Evolutionary conservation across 805 yeast species (phyloP), one percentile per base, ranked within the genome.

Genomic region (Hanseniaspora vineae): DNA sequence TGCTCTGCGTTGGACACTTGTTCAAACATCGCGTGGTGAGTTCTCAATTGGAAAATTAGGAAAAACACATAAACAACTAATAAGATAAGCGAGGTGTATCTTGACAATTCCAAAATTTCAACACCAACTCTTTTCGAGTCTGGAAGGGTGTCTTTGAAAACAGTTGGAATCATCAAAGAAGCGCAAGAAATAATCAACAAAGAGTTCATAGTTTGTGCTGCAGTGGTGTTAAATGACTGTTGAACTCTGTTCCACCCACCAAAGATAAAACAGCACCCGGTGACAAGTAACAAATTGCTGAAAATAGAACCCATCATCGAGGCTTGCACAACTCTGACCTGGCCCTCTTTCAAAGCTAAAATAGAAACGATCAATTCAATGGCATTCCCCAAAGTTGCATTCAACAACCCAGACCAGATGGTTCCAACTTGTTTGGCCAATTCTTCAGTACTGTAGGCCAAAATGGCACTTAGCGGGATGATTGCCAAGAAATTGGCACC

Each of bases 331-430:
- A 92, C 89, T 53, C 95, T 75, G 46, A 92, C 79, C 66, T 92
- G 97, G 55, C 86, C 84, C 42, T 84, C 82, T 55, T 68, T 72
- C 57, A 92, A 71, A 1, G 98, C 98, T 55, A 92, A 87, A 29
- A 92, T 71, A 1, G 96, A 84, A 35, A 92, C 97, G 64, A 92
- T 92, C 51, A 92, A 78, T 68, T 92, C 98, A 19, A 92, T 96
- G 2, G 97, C 97, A 64, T 92, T 92, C 50, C 98, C 98, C 62
- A 92, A 86, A 10, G 97, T 89, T 2, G 98, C 98, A 66, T 92
- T 92, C 58, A 92, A 72, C 53, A 92, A 72, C 0, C 97, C 97
- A 13, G 98, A 97, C 20, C 90, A 54, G 10, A 97, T 89, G 58
- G 87, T 84, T 51, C 97, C 97, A 33, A 87, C 87, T 53, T 83